These are phyloP conservation scores for Yamadazyma scolyti DNA, from an alignment of 805 yeast genomes.

Conservation along the genomic window DNA sequence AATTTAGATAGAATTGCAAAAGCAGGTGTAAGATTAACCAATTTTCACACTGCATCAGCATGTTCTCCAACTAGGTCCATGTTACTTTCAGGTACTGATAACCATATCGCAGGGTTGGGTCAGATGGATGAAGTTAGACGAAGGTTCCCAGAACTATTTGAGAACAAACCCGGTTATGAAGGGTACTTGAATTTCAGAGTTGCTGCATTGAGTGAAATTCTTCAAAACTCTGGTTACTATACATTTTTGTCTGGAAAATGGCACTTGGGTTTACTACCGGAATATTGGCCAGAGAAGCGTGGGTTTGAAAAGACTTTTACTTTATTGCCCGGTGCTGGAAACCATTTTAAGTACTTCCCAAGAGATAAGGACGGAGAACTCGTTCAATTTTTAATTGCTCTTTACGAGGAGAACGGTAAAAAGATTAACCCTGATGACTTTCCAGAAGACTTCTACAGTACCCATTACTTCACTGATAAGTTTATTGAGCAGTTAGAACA, in stretches of 20 bases:
- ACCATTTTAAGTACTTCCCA: conserved; percentile 47
- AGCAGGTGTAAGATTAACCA: conserved; percentile 48
- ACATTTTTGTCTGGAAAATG: conserved; percentile 57
- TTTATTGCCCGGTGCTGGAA: conserved; percentile 55
- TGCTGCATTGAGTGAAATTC: conserved; percentile 51
- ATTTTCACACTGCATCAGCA: conserved; percentile 62
- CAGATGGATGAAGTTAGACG: conserved; percentile 51
- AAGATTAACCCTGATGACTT: conserved; percentile 31
- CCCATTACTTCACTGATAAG: conserved; percentile 42
- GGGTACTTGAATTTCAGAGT: conserved; percentile 50
- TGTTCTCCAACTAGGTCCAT: conserved; percentile 64
- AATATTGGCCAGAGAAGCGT: conserved; percentile 46
- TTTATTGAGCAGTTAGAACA: conserved; percentile 32
- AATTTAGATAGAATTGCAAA: conserved; percentile 42
- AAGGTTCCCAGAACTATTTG: conserved; percentile 33
- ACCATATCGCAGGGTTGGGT: conserved; percentile 58
- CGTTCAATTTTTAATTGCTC: conserved; percentile 32
- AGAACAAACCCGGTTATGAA: conserved; percentile 51
- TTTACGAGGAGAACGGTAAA: conserved; percentile 38
- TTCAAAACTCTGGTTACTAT: conserved; percentile 45
- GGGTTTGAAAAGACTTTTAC: conserved; percentile 52
- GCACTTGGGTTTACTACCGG: conserved; percentile 51
- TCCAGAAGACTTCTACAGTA: conserved; percentile 47
- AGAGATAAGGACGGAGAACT: conserved; percentile 26
- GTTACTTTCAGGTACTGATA: conserved; percentile 58